Base-by-base conservation (phyloP, 345 rosid genomes). In the Pistacia atlantica region DNA sequence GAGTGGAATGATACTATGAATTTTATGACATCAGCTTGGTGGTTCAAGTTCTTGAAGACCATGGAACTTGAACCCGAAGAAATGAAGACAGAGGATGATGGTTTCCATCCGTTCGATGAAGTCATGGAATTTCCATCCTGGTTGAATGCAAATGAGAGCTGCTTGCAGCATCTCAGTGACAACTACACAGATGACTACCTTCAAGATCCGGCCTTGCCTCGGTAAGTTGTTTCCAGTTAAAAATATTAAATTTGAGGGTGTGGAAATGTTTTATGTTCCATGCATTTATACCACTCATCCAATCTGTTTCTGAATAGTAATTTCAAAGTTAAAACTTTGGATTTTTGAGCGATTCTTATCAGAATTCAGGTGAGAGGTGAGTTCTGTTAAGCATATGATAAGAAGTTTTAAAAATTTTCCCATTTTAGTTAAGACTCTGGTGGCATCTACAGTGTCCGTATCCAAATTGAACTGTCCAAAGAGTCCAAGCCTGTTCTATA, bases 41-140 rank as follows among this genome's bases (percentile, higher is more conserved):
- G 97, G 97, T 83, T 86, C 82, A 89, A 87, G 85, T 91, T 86
- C 87, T 75, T 87, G 85, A 91, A 86, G 82, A 86, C 78, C 60
- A 73, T 85, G 90, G 93, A 86, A 68, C 57, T 72, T 75, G 84
- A 61, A 78, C 86, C 80, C 35, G 87, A 86, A 74, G 87, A 86
- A 76, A 66, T 73, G 72, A 83, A 82, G 70, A 38, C 79, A 22
- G 84, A 83, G 59, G 87, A 86, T 79, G 94, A 80, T 82, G 89
- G 81, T 11, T 89, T 77, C 79, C 88, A 86, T n/a, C 92, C 88
- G 25, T 83, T 93, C 59, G 91, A 87, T 78, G 90, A 87, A 78
- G 86, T 87, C 79, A 90, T 92, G 97, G 97, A 93, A 62, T 89
- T 90, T 61, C 96, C 98, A 33, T 67, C 92, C 31, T 95, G 99